Percentiles rank a stretch among this genome's conserved stretches.
Conservation (phyloP, 2,329 filamentous ascomycete species). For the Diaporthe citri region DNA sequence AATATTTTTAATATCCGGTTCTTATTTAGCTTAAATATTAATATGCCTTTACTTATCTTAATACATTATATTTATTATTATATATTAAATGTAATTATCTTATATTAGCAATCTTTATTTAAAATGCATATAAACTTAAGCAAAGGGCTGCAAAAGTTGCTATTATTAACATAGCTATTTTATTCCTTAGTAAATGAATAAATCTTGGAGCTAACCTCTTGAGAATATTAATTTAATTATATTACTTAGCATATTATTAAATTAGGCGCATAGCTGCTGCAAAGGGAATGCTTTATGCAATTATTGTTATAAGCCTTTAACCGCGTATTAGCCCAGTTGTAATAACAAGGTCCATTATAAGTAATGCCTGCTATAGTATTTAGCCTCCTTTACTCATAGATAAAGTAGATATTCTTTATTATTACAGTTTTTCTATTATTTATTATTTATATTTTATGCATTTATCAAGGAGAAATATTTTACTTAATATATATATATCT, state of each 20-base stretch:
- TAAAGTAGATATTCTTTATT: not conserved
- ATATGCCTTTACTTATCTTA: not conserved
- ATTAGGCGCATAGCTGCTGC: not conserved
- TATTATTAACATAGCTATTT: not conserved
- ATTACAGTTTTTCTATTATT: not conserved
- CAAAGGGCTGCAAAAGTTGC: not conserved
- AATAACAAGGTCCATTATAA: not conserved
- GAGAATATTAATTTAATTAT: not conserved
- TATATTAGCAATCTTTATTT: not conserved
- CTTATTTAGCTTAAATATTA: not conserved
- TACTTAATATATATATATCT: not conserved
- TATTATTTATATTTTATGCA: not conserved
- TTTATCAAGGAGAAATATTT: not conserved
- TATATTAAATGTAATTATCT: not conserved
- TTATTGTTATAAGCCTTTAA: not conserved
- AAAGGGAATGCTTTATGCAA: not conserved
- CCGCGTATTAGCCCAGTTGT: not conserved
- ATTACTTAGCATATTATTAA: not conserved
- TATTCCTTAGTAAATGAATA: not conserved
- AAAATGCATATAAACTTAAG: not conserved
- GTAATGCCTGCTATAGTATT: not conserved
- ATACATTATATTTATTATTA: not conserved
- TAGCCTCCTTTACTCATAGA: constrained; percentile 4
- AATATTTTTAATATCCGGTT: not conserved
- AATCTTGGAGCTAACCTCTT: not conserved